Evolutionary conservation across 305 asterid genomes (phyloP).

Genomic region (Coffea humblotiana): DNA sequence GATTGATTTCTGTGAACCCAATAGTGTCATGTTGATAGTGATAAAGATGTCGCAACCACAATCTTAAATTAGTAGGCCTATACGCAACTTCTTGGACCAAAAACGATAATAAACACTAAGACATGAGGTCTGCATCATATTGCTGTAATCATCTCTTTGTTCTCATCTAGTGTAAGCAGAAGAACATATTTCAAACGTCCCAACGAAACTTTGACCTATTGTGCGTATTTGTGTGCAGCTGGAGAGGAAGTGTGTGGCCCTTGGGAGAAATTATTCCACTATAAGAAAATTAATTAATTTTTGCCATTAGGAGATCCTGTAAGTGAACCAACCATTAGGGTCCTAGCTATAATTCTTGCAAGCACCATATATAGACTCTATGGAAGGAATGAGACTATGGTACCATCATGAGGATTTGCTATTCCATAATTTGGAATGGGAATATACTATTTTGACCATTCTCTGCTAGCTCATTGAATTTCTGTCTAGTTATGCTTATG

Average conservation of each 20-base stretch:
- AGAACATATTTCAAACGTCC: neutral
- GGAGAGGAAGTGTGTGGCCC: neutral
- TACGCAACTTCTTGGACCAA: neutral
- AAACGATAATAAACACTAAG: neutral
- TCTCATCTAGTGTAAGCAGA: neutral
- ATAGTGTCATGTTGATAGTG: constrained; percentile 10
- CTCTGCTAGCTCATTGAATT: neutral
- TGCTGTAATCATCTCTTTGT: neutral
- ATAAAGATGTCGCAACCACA: constrained; percentile 8
- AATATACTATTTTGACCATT: neutral
- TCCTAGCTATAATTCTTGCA: neutral
- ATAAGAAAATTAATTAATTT: neutral
- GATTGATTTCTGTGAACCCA: neutral
- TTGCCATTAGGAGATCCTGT: neutral
- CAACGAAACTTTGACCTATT: neutral
- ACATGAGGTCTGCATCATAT: neutral
- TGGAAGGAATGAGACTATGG: neutral
- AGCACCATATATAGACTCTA: neutral
- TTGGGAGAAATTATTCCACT: neutral
- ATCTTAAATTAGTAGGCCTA: constrained; percentile 1
- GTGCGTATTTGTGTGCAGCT: too few species aligned
- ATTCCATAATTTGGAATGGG: neutral
- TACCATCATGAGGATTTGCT: neutral
- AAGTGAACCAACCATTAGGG: neutral
- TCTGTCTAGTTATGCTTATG: too few species aligned